These are phyloP conservation scores for Reticulascus tulasneorum DNA, from an alignment of 2,329 filamentous ascomycete species.

Conservation along the genomic window DNA sequence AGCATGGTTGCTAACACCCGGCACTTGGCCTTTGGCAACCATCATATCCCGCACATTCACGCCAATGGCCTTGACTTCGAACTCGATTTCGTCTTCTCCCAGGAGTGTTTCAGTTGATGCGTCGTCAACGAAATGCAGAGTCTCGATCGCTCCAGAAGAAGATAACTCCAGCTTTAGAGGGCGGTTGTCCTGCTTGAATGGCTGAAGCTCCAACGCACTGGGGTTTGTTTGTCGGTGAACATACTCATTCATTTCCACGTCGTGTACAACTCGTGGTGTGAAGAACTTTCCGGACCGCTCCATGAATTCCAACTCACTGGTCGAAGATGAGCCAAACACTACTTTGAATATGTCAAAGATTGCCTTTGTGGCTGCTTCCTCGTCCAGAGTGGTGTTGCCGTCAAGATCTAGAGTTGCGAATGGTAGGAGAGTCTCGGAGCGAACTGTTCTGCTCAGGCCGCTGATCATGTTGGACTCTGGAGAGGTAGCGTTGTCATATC, in stretches of 20 bases:
- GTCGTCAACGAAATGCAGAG: conserved; percentile 35
- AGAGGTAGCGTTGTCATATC: conserved; percentile 29
- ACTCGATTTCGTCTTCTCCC: conserved; percentile 33
- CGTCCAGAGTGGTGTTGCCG: conserved; percentile 25
- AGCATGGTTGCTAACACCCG: conserved; percentile 20
- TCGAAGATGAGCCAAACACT: conserved; percentile 29
- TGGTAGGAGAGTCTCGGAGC: conserved; percentile 40
- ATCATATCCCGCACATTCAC: conserved; percentile 45
- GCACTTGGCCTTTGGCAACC: conserved; percentile 35
- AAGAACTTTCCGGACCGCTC: conserved; percentile 33
- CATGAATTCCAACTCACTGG: conserved; percentile 39
- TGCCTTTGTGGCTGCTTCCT: conserved; percentile 24
- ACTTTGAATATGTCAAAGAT: conserved; percentile 32
- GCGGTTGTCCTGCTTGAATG: conserved; percentile 33
- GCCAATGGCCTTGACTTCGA: conserved; percentile 38
- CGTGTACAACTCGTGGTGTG: conserved; percentile 35
- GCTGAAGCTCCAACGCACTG: conserved; percentile 29
- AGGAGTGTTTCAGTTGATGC: conserved; percentile 21
- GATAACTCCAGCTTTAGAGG: conserved; percentile 34
- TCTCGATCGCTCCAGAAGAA: conserved; percentile 32
- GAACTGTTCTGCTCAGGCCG: conserved; percentile 40
- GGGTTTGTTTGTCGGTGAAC: conserved; percentile 39
- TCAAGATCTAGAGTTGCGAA: conserved; percentile 44
- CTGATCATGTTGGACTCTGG: conserved; percentile 40
- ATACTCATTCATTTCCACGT: conserved; percentile 35